Percentiles rank a stretch among this genome's conserved stretches.
phyloP scores from a whole-genome alignment of 2,329 filamentous ascomycete species.

The Aspergillus aculeatinus region DNA sequence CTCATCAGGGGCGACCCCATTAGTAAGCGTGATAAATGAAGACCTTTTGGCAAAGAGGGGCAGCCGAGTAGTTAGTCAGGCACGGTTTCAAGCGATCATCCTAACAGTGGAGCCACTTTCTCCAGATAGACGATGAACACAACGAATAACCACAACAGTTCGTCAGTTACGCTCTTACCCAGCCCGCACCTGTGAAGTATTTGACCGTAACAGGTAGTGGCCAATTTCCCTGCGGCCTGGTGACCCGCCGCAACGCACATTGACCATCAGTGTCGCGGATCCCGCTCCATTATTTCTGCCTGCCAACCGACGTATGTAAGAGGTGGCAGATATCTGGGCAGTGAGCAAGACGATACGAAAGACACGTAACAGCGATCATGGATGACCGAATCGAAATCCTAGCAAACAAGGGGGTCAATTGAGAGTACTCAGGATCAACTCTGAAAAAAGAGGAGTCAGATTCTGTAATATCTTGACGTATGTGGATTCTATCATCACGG shows the following conservation, averaged over 20 bases:
- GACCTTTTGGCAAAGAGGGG: constrained; percentile 9
- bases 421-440: neutral
- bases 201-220: neutral
- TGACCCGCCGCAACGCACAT: constrained; percentile 5
- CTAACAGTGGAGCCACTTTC: constrained; percentile 13
- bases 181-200: neutral
- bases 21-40: constrained; percentile 11
- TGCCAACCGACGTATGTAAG: neutral
- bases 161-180: neutral
- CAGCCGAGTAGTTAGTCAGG: constrained; percentile 13
- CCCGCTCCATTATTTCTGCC: neutral
- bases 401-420: neutral
- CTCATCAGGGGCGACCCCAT: neutral
- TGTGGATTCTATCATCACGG: constrained; percentile 1
- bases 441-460: neutral
- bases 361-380: neutral
- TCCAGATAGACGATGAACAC: constrained; percentile 7
- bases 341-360: neutral
- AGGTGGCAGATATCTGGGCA: neutral
- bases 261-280: constrained; percentile 2
- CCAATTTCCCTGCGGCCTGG: constrained; percentile 6
- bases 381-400: neutral
- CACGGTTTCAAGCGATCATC: constrained; percentile 16
- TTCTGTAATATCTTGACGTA: constrained; percentile 1
- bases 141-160: neutral